These are phyloP conservation scores for Helicostylum pulchrum DNA, from an alignment of 192 early-diverging fungal species.

Conservation along the genomic window DNA sequence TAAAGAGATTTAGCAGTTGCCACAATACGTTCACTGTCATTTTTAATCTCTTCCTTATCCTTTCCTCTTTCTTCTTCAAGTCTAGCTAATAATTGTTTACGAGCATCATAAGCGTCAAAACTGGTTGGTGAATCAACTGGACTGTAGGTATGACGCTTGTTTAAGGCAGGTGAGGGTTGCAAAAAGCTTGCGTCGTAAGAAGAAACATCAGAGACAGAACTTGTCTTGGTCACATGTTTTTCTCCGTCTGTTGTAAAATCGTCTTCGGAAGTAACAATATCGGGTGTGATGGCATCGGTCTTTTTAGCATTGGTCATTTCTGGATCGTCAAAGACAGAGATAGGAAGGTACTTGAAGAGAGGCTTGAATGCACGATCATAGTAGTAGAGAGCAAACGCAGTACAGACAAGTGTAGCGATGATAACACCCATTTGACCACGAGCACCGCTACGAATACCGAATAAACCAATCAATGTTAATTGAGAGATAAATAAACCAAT, in stretches of 20 bases:
- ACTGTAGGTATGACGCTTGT: neutral
- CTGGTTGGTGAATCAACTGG: neutral
- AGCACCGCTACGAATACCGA: conserved; percentile 55
- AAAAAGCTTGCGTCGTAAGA: too few relatives aligned
- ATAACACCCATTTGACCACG: conserved; percentile 41
- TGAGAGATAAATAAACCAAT: conserved; percentile 72
- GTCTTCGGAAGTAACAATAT: neutral
- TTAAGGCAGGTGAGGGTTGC: neutral
- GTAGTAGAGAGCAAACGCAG: conserved; percentile 27
- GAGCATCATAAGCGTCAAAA: conserved; percentile 8
- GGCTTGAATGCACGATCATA: conserved; percentile 42
- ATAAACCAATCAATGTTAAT: conserved; percentile 68
- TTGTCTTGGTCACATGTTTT: neutral
- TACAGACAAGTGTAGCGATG: conserved; percentile 35
- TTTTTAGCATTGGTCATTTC: conserved; percentile 1
- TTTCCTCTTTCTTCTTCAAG: neutral
- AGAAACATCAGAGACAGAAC: neutral
- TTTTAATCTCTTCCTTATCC: neutral
- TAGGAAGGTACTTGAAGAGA: conserved; percentile 43
- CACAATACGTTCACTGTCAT: neutral
- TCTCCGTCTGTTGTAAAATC: too few relatives aligned
- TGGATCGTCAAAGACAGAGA: conserved; percentile 24
- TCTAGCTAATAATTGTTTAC: neutral
- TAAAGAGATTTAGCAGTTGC: conserved; percentile 12
- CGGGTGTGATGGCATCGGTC: neutral